Base-by-base conservation (phyloP, 2,329 filamentous ascomycete species). In the Ceratocystis destructans region DNA sequence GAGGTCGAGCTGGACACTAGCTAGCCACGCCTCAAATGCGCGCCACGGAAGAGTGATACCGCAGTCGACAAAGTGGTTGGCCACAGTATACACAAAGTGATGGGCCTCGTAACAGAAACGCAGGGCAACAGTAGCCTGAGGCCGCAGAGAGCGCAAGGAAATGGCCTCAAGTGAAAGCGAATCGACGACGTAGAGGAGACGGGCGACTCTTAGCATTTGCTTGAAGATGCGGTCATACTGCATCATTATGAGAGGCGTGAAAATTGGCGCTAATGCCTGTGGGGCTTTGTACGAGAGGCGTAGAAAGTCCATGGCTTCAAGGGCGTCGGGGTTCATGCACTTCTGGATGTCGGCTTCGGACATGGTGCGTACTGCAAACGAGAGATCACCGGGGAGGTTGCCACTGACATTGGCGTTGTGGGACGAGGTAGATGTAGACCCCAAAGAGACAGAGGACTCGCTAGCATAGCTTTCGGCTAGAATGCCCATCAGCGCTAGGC, bases 241-340 rank as follows among this genome's bases (percentile, higher is more conserved):
- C 65, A 85, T 78, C 10, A 97, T 76, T 1, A 87, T 82, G 0
- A 79, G 74, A 0, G 84, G 79, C 0, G 90, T 91, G 53, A 99
- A 86, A 69, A 97, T 81, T 0, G 85, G 79, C 50, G 86, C 80
- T 0, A 97, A 78, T 0, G 89, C 84, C 0, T 82, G 75, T 0
- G 91, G 87, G 0, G 91, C 81, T 50, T 87, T 88, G 75, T 96
- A 97, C 59, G 91, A 88, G 6, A 99, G 78, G 1, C 90, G 85
- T 17, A 99, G 79, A 72, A 99, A 97, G 75, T 97, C 94, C n/a
- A 97, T 79, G 0, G 94, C 94, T 72, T 93, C 86, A 20, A 97
- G 81, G 0, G 87, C 88, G 72, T 89, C 83, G 0, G 90, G 86
- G 71, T 97, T 84, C 80, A 95, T 86, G 74, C 91, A 93, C 69